A percentile compares a stretch with the other conserved stretches of the same genome.
Conservation (phyloP, 805 yeast species). For the Zygoascus bituminiphila region DNA sequence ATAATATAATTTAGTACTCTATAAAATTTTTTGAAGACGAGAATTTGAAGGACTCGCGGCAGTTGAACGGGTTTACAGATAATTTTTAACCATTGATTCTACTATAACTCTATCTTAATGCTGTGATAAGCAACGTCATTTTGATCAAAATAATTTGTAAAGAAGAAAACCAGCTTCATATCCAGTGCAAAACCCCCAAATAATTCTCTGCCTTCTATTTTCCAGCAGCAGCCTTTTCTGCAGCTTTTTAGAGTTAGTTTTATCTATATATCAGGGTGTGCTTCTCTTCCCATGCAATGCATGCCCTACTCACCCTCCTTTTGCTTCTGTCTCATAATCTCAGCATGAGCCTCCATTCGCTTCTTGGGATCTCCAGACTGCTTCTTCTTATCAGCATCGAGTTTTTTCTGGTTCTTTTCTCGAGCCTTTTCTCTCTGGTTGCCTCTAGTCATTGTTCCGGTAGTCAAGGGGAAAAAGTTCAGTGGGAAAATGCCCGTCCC, state of each 20-base stretch:
- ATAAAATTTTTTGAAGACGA: too few species aligned
- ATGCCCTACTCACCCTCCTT: constrained; percentile 47
- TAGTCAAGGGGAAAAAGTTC: not conserved
- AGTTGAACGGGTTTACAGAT: too few species aligned
- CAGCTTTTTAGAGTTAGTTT: not conserved
- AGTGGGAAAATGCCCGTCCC: not conserved
- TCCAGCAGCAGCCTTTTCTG: not conserved
- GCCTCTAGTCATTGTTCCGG: constrained; percentile 72
- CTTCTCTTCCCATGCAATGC: too few species aligned
- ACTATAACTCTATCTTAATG: too few species aligned
- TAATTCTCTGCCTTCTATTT: too few species aligned
- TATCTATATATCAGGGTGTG: not conserved
- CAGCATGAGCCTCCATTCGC: constrained; percentile 85
- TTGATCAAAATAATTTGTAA: too few species aligned
- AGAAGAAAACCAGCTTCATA: too few species aligned
- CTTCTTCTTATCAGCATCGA: constrained; percentile 52
- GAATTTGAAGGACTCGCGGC: too few species aligned
- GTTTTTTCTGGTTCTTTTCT: constrained; percentile 77
- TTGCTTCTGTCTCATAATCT: constrained; percentile 81
- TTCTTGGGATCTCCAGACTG: constrained; percentile 78
- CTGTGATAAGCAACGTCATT: too few species aligned
- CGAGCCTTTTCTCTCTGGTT: constrained; percentile 94
- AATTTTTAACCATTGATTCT: too few species aligned
- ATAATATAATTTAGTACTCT: too few species aligned
- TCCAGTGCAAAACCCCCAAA: too few species aligned